Percentiles rank a stretch among this genome's conserved stretches.
Conservation (phyloP, 148 eudicot genomes). For the Selenicereus undatus region DNA sequence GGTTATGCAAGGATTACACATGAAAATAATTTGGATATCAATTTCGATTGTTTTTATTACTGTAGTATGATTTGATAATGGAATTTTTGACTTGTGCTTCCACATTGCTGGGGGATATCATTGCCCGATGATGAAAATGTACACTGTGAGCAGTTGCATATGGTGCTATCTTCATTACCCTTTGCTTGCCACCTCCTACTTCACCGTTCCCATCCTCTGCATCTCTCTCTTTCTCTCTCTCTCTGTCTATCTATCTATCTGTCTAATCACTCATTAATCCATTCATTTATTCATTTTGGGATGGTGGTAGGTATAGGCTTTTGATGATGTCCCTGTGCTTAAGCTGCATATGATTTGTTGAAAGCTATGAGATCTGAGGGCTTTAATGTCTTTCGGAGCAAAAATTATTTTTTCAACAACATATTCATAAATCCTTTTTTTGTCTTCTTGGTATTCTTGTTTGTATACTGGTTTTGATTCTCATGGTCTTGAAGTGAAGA, state of each 20-base stretch:
- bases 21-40: no score
- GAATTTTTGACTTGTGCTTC: neutral
- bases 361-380: conserved; percentile 77
- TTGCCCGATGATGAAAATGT: conserved; percentile 39
- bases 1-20: no score
- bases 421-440: no score
- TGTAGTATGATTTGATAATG: neutral
- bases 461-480: no score
- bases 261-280: neutral
- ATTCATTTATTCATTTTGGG: conserved; percentile 5
- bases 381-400: neutral
- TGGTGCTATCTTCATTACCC: conserved; percentile 17
- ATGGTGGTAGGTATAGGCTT: conserved; percentile 33
- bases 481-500: no score
- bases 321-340: conserved; percentile 32
- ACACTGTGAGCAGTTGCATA: conserved; percentile 36
- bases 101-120: no score
- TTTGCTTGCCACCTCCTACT: conserved; percentile 20
- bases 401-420: neutral
- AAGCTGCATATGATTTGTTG: conserved; percentile 32
- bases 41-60: neutral
- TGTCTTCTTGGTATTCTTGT: no score
- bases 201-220: neutral
- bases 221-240: conserved; percentile 7
- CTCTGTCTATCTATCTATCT: conserved; percentile 10